Conservation (phyloP, 2,329 filamentous ascomycete species). For the Neopestalotiopsis clavispora region DNA sequence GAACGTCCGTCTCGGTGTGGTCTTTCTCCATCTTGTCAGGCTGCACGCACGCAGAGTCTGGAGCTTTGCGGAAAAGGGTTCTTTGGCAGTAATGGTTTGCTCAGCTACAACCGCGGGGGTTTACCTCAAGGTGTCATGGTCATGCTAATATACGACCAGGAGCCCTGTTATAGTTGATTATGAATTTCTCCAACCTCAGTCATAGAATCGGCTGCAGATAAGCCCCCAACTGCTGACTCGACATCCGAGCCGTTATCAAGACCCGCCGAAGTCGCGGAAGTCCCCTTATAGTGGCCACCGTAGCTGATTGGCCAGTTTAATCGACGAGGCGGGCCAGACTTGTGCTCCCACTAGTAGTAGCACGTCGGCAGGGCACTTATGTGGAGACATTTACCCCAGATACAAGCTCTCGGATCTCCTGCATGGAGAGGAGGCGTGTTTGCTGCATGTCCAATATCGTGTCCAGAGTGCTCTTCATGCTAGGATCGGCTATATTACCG, state of each 20-base stretch:
- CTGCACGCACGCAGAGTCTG: neutral
- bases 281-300: neutral
- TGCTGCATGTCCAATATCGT: neutral
- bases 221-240: neutral
- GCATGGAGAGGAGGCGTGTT: neutral
- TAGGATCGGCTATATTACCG: conserved; percentile 1
- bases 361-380: neutral
- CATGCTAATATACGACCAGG: neutral
- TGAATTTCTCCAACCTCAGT: neutral
- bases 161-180: neutral
- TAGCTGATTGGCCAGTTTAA: conserved; percentile 11
- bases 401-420: conserved; percentile 6
- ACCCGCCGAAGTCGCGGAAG: neutral
- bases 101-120: neutral
- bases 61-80: neutral
- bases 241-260: conserved; percentile 4
- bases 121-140: neutral
- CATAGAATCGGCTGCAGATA: neutral
- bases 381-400: conserved; percentile 8
- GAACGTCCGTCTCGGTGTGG: no score
- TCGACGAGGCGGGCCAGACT: conserved; percentile 5
- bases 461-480: neutral
- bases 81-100: neutral
- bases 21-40: neutral
- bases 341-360: neutral